Conservation (phyloP, 2,329 filamentous ascomycete genomes). For the Gaeumannomyces sp. region DNA sequence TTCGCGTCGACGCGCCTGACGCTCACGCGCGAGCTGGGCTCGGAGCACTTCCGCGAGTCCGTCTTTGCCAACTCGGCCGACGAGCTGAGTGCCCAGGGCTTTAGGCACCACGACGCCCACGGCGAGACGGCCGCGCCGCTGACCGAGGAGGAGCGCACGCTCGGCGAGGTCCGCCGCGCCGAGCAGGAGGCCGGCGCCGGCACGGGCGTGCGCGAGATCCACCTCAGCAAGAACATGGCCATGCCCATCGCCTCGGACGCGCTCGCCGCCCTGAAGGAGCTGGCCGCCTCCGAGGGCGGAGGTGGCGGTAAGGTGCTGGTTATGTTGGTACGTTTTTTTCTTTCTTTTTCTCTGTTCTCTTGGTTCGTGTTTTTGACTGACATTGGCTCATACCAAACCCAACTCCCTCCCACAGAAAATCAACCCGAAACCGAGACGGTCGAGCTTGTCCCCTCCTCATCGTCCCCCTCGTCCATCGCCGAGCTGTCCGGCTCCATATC, state of each 20-base stretch:
- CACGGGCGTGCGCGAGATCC: conserved; percentile 54
- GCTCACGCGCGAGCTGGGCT: conserved; percentile 68
- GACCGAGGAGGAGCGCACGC: conserved; percentile 68
- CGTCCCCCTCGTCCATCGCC: conserved; percentile 46
- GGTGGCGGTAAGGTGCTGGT: conserved; percentile 47
- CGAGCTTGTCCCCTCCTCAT: conserved; percentile 52
- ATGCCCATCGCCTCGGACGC: conserved; percentile 60
- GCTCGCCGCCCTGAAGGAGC: conserved; percentile 52
- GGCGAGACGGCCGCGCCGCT: conserved; percentile 59
- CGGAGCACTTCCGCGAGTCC: conserved; percentile 71
- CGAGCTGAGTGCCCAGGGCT: conserved; percentile 65
- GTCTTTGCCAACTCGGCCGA: conserved; percentile 65
- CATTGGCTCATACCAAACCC: neutral
- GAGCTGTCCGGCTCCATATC: conserved; percentile 58
- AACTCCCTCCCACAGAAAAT: conserved; percentile 51
- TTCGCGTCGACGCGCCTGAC: conserved; percentile 74
- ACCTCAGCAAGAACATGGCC: conserved; percentile 49
- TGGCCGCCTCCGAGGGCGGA: conserved; percentile 37
- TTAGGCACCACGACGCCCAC: conserved; percentile 67
- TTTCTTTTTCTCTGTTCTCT: neutral
- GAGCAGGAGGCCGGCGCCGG: conserved; percentile 70
- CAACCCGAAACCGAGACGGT: conserved; percentile 63
- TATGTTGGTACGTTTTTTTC: conserved; percentile 53
- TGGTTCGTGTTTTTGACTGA: neutral
- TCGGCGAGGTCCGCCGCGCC: conserved; percentile 67